Evolutionary conservation across 306 rosid genomes (phyloP).

Genomic region (Pachyrhizus erosus): DNA sequence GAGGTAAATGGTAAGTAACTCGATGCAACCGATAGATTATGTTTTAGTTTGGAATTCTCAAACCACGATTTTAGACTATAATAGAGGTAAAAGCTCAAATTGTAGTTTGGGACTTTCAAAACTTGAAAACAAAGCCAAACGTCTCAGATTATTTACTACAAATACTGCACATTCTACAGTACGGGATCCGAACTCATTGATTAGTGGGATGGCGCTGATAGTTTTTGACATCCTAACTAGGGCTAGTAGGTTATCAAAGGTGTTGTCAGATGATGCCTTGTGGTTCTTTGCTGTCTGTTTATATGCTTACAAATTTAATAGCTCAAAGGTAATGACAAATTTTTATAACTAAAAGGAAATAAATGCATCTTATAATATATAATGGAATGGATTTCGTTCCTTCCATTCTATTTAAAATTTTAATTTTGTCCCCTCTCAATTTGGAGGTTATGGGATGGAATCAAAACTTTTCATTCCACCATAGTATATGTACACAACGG

Average conservation of each 20-base stretch:
- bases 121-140: not conserved
- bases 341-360: not conserved
- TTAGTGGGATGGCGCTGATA: not conserved
- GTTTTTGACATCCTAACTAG: not conserved
- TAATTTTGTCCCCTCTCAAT: too few species aligned
- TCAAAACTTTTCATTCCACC: too few species aligned
- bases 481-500: too few species aligned
- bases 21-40: not conserved
- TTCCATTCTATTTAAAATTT: too few species aligned
- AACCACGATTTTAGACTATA: not conserved
- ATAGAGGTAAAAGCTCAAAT: too few species aligned
- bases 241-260: not conserved
- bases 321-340: not conserved
- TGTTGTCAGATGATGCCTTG: not conserved
- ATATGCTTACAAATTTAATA: not conserved
- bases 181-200: not conserved
- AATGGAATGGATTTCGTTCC: not conserved
- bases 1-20: not conserved
- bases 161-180: not conserved
- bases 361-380: not conserved
- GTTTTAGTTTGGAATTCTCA: not conserved
- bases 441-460: too few species aligned
- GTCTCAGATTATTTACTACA: not conserved
- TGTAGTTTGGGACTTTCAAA: not conserved
- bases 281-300: not conserved